phyloP scores from a whole-genome alignment of 768 basidiomycete species.

The Xerocomus spinulosus region DNA sequence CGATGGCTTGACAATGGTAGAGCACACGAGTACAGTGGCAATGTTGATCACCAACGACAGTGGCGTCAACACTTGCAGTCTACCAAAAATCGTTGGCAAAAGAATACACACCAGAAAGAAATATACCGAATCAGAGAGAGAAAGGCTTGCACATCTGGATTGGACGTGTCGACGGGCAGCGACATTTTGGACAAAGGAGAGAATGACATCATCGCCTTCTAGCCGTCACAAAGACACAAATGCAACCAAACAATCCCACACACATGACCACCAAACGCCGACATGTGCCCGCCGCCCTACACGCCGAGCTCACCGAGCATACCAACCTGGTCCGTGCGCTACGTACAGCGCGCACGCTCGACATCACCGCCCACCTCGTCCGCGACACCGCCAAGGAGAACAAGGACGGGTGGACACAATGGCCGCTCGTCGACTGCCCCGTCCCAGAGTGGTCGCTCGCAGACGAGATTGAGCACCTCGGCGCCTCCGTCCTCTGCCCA shows the following conservation, averaged over 20 bases:
- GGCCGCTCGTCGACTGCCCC: conserved; percentile 70
- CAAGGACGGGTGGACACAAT: conserved; percentile 69
- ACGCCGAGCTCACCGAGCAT: conserved; percentile 64
- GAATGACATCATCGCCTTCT: conserved; percentile 13
- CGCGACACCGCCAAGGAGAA: conserved; percentile 15
- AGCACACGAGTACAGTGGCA: conserved; percentile 64
- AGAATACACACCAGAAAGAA: not conserved
- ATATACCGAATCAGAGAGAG: conserved; percentile 56
- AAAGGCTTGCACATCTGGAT: conserved; percentile 63
- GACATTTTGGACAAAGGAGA: conserved; percentile 39
- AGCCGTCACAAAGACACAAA: conserved; percentile 1
- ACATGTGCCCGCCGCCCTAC: conserved; percentile 49
- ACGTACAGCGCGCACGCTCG: conserved; percentile 49
- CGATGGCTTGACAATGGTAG: conserved; percentile 60
- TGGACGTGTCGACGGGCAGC: conserved; percentile 53
- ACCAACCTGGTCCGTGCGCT: conserved; percentile 59
- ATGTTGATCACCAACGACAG: conserved; percentile 80
- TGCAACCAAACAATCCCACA: conserved; percentile 2
- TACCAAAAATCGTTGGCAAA: conserved; percentile 9
- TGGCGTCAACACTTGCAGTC: conserved; percentile 85
- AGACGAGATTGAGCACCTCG: conserved; percentile 59
- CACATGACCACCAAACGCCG: conserved; percentile 24
- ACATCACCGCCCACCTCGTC: conserved; percentile 51
- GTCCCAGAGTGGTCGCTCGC: conserved; percentile 67
- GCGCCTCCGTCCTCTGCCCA: conserved; percentile 34